Evolutionary conservation across 2,329 filamentous ascomycete genomes (phyloP).

Genomic region (Dendrostoma leiphaemia): DNA sequence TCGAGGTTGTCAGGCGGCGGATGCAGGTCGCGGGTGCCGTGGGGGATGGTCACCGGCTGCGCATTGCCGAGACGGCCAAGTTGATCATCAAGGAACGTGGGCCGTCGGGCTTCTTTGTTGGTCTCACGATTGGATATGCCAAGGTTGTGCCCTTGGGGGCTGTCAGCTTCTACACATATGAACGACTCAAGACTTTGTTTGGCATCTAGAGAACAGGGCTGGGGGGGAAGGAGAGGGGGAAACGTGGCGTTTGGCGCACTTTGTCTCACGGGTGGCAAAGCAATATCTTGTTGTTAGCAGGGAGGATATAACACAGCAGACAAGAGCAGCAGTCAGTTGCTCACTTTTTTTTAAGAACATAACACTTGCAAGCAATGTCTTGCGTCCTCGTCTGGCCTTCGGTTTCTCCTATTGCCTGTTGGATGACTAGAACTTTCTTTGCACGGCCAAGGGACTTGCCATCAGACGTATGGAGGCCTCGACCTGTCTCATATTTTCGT

Average conservation of each 20-base stretch:
- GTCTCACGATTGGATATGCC: constrained; percentile 89
- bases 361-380: no score
- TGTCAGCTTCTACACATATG: constrained; percentile 64
- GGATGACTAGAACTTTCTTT: no score
- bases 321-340: background rate
- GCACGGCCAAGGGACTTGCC: no score
- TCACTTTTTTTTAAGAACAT: no score
- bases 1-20: constrained; percentile 85
- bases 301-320: background rate
- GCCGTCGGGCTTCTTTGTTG: constrained; percentile 82
- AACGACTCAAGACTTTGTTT: constrained; percentile 60
- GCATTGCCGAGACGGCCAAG: constrained; percentile 74
- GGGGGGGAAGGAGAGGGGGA: background rate
- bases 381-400: no score
- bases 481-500: background rate
- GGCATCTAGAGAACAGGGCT: constrained; percentile 54
- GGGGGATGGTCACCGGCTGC: constrained; percentile 78
- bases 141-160: constrained; percentile 92
- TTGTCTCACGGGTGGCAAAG: constrained; percentile 11
- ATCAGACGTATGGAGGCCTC: background rate
- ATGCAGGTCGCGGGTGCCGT: constrained; percentile 98
- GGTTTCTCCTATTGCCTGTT: no score
- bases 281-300: constrained; percentile 5
- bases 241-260: constrained; percentile 13
- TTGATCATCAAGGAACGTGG: constrained; percentile 77